Evolutionary conservation across 2,329 filamentous ascomycete genomes (phyloP), one percentile per base, ranked within the genome.

Genomic region (Cercospora sp.): DNA sequence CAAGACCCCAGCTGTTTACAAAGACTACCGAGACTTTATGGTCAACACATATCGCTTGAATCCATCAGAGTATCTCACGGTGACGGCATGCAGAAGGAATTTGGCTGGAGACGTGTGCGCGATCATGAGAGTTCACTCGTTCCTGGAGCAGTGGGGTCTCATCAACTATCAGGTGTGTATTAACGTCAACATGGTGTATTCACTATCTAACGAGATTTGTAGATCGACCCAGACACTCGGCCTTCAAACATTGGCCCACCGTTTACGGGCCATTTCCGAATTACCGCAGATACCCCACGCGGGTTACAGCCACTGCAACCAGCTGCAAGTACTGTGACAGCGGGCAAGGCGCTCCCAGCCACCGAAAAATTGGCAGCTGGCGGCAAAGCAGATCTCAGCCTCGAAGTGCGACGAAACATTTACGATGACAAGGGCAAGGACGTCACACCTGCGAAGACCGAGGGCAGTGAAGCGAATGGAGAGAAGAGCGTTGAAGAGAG

Each of bases 11-110:
- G 90, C 93, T 60, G 92, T 98, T 23, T 99, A 99, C 84, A 98
- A 98, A 82, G 95, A 99, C 78, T 99, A 99, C 81, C 90, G 95
- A 74, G 95, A 99, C 78, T 99, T 99, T 78, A 99, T 99, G 95
- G 93, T 99, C 83, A 99, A 99, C 83, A 98, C 95, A 13, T 99
- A 99, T 81, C 90, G 95, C 42, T 84, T 99, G 66, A 99, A 98
- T 78, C 95, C 95, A 5, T 87, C 93, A 64, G 95, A 99, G 80
- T 99, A 99, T 77, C 86, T 99, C 65, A 99, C 95, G 5, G 94
- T 99, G 64, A 99, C 95, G 10, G 95, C 95, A 61, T 99, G 95
- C 79, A 88, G 95, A 71, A 88, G 95, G 73, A 99, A 99, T 79
- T 82, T 99, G 77, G 95, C 95, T 23, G 95, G 95, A 72, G 95